Conservation (phyloP, 352 stramenopile genomes). For the Phytophthora palmivora region DNA sequence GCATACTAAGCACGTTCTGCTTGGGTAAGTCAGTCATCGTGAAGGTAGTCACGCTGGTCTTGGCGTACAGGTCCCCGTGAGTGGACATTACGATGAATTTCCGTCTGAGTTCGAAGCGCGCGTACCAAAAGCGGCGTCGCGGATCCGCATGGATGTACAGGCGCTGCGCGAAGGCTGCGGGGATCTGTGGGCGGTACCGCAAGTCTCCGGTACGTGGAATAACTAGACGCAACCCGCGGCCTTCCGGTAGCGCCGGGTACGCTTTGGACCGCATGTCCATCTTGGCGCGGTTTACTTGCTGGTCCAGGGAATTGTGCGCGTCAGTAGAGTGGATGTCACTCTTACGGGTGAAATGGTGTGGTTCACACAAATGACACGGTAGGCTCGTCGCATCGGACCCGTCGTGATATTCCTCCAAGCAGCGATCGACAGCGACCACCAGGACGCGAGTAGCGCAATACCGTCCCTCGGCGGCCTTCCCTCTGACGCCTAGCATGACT, state of each 20-base stretch:
- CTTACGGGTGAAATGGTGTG: constrained; percentile 6
- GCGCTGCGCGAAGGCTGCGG: constrained; percentile 49
- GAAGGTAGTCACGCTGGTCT: constrained; percentile 44
- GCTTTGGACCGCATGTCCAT: constrained; percentile 69
- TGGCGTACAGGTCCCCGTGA: constrained; percentile 70
- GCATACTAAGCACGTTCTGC: constrained; percentile 60
- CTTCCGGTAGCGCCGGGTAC: constrained; percentile 66
- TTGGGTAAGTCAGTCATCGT: constrained; percentile 49
- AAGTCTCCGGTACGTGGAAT: constrained; percentile 66
- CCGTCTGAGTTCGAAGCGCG: constrained; percentile 62
- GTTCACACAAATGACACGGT: constrained; percentile 20
- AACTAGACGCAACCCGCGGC: constrained; percentile 48
- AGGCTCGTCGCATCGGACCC: background rate
- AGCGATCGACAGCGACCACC: constrained; percentile 16
- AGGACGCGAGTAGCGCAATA: constrained; percentile 8
- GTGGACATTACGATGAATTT: constrained; percentile 82
- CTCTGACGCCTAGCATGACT: constrained; percentile 23
- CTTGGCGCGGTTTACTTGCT: constrained; percentile 10
- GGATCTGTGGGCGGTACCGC: constrained; percentile 57
- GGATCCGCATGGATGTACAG: constrained; percentile 64
- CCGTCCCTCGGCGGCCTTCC: constrained; percentile 3
- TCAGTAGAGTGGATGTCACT: constrained; percentile 19
- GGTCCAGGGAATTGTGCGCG: constrained; percentile 8
- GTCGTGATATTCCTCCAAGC: constrained; percentile 19
- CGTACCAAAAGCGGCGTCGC: constrained; percentile 53